These are phyloP conservation scores for Aureobasidium sp. DNA, from an alignment of 2,329 filamentous ascomycete genomes.

Conservation along the genomic window DNA sequence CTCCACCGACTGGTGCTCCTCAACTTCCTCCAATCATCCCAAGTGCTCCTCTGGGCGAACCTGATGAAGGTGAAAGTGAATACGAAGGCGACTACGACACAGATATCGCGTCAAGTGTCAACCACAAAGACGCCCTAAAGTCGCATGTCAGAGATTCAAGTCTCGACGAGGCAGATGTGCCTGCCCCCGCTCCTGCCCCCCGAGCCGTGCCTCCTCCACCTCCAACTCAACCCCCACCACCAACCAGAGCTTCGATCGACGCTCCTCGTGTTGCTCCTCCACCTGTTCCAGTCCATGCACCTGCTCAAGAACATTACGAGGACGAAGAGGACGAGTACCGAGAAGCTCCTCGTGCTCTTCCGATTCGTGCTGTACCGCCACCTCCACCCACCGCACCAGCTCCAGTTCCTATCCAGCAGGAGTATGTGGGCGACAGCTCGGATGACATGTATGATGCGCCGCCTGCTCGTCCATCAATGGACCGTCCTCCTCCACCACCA, in stretches of 20 bases:
- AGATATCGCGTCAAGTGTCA: constrained; percentile 88
- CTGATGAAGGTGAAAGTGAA: constrained; percentile 76
- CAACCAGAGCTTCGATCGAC: constrained; percentile 60
- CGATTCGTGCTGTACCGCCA: constrained; percentile 20
- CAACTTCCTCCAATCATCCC: constrained; percentile 18
- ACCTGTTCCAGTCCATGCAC: constrained; percentile 42
- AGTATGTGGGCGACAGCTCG: constrained; percentile 30
- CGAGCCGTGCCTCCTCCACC: constrained; percentile 50
- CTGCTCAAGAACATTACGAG: constrained; percentile 13
- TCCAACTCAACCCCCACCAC: constrained; percentile 45
- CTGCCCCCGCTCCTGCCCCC: constrained; percentile 34
- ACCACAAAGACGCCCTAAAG: constrained; percentile 88
- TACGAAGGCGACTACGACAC: constrained; percentile 98
- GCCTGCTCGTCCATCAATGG: constrained; percentile 30
- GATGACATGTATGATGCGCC: constrained; percentile 44
- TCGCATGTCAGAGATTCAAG: constrained; percentile 67
- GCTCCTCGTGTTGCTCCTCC: constrained; percentile 63
- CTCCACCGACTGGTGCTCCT: constrained; percentile 36
- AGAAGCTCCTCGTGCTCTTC: constrained; percentile 14
- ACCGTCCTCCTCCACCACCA: constrained; percentile 28
- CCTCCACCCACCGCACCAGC: constrained; percentile 30
- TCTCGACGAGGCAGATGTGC: constrained; percentile 50
- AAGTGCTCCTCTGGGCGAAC: constrained; percentile 42
- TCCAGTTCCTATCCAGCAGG: constrained; percentile 28
- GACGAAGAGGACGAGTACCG: constrained; percentile 14